Conservation (phyloP, 2,329 filamentous ascomycete genomes). For the Chalara sp. region DNA sequence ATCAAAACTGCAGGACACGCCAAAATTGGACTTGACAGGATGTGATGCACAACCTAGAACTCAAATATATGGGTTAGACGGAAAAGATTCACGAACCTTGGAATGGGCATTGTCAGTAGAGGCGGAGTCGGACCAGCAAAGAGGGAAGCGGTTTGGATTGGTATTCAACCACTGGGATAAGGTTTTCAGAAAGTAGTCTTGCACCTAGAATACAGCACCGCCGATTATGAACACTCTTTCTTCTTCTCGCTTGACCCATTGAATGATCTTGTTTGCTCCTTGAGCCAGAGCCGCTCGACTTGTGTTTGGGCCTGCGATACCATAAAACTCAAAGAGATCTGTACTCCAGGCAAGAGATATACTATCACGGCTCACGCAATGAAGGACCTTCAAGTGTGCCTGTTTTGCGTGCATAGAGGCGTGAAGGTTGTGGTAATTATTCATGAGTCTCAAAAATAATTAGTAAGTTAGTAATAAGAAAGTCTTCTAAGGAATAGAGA, state of each 20-base stretch:
- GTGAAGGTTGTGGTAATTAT: conserved; percentile 79
- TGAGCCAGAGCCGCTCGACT: conserved; percentile 64
- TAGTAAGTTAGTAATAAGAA: conserved; percentile 2
- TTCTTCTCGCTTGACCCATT: conserved; percentile 89
- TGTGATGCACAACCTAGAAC: no score
- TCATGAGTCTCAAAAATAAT: conserved; percentile 55
- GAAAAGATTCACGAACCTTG: no score
- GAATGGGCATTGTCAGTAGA: no score
- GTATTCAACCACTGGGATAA: no score
- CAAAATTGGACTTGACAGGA: no score
- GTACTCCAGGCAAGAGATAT: conserved; percentile 88
- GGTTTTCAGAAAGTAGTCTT: no score
- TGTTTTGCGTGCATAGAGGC: conserved; percentile 78
- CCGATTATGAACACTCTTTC: conserved; percentile 95
- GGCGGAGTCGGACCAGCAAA: no score
- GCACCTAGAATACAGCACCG: conserved; percentile 66
- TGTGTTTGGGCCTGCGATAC: conserved; percentile 73
- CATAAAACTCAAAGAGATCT: conserved; percentile 88
- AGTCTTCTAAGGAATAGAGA: conserved; percentile 10
- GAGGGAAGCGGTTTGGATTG: no score
- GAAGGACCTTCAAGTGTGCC: conserved; percentile 78
- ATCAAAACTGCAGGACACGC: no score
- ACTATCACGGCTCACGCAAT: conserved; percentile 67
- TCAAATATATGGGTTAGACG: no score
- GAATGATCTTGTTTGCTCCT: conserved; percentile 80